Base-by-base conservation (phyloP, 768 basidiomycete species). In the Leccinum aurantiacum region DNA sequence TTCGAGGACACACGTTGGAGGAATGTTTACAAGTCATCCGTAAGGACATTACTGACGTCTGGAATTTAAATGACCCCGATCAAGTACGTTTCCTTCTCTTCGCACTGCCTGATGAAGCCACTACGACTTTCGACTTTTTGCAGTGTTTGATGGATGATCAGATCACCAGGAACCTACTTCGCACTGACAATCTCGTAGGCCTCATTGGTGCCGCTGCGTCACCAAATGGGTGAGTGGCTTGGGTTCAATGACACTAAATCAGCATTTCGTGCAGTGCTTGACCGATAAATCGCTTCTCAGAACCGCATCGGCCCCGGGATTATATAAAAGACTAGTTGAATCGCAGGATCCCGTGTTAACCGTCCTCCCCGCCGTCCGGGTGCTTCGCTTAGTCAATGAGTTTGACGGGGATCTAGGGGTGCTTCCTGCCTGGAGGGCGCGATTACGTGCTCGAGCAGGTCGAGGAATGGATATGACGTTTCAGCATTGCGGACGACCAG, bases 21-120 rank as follows among this genome's bases (percentile, higher is more conserved):
- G 44, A 59, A 48, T 65, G 65, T 7, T 55, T 65, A 47, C 2
- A 60, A 27, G 58, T 63, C 7, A 67, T 65, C 14, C 58, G 4
- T 6, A n/a, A 49, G 8, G 65, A 65, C 8, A 22, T 65, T 4
- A n/a, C 59, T 17, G 44, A 53, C 0, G 27, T 63, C 29, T 65
- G 65, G 65, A 65, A 65, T 22, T 59, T 65, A 4, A 15, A 37
- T 3, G 65, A 65, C 38, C 65, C 60, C 2, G 65, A 65, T 17
- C 1, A 54, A 19, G 65, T 60, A 54, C 14, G 44, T 4, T 35
- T 29, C 1, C n/a, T 15, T 29, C 8, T 29, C n/a, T 7, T 27
- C 24, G 17, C 3, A 14, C 33, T 3, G 2, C 44, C 11, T 2
- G 8, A n/a, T 24, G 22, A 15, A 33, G 22, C 4, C 3, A 66